phyloP scores from a whole-genome alignment of 495 filamentous ascomycete genomes.

The Penicillium riverlandense region DNA sequence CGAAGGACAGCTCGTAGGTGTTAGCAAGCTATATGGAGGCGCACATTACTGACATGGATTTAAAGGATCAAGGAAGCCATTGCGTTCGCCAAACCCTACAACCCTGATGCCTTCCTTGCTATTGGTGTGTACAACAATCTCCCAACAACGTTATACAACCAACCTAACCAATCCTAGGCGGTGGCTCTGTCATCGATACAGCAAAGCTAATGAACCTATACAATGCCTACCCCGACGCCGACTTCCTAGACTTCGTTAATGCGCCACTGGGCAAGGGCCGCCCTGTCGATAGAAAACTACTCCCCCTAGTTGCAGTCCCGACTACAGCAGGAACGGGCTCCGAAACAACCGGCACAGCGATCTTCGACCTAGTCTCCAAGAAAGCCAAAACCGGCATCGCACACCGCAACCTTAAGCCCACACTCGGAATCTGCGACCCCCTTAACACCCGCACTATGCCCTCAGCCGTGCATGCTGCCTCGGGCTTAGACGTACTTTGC shows the following conservation, averaged over 20 bases:
- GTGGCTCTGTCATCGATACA: constrained; percentile 88
- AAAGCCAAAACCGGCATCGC: constrained; percentile 93
- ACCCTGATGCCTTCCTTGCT: constrained; percentile 82
- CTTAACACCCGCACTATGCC: constrained; percentile 95
- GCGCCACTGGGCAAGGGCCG: constrained; percentile 84
- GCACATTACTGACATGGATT: too few species aligned
- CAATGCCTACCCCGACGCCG: constrained; percentile 74
- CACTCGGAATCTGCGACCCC: constrained; percentile 91
- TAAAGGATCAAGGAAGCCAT: constrained; percentile 81
- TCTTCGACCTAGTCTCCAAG: constrained; percentile 87
- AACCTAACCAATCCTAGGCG: too few species aligned
- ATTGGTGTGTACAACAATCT: constrained; percentile 68
- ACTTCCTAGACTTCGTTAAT: constrained; percentile 96
- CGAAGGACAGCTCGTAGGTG: constrained; percentile 82
- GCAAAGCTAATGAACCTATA: constrained; percentile 99
- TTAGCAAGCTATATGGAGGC: too few species aligned
- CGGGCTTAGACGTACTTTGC: constrained; percentile 89
- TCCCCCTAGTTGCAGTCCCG: constrained; percentile 83
- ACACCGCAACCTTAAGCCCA: constrained; percentile 93
- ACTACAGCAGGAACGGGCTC: constrained; percentile 94
- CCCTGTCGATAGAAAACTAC: constrained; percentile 69
- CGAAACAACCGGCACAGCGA: constrained; percentile 95
- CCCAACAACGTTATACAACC: too few species aligned
- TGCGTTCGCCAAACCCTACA: constrained; percentile 67
- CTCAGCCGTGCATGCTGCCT: constrained; percentile 76